Evolutionary conservation across 345 rosid species (phyloP), one percentile per base, ranked within the genome.

Genomic region (Populus pruinosa): DNA sequence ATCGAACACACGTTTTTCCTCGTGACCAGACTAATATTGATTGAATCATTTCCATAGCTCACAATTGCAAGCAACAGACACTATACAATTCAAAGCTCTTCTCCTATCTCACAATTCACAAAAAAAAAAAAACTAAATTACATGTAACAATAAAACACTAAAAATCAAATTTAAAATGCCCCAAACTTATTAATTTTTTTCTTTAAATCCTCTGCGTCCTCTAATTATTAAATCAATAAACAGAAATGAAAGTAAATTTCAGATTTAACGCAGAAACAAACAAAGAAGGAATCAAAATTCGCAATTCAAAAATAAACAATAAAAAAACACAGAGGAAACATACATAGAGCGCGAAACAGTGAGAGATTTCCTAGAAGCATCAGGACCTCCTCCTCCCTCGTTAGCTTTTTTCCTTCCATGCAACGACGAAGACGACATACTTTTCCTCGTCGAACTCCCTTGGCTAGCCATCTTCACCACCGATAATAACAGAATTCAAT

Each of bases 401-500:
- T 78, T 71, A 11, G 86, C 38, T 75, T 88, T 92, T 83, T 87
- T 96, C 89, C 83, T 91, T 50, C 85, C 87, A 41, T 38, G 10
- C 91, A 88, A 41, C 61, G 62, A 84, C 27, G 64, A 59, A 10
- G 16, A 35, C 55, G 97, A 85, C 67, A 86, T n/a, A 70, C 90
- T 91, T 74, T 83, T 89, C 84, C 97, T 87, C 41, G 94, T 88
- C 49, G 97, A 81, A 71, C 92, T 91, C 47, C 88, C 87, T 81
- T 91, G 94, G 85, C 89, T 88, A 7, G 94, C 88, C 99, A 96
- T 96, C 74, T 83, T 41, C 80, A 27, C 75, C 65, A 8, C 44
- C 72, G 41, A 2, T 27, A 43, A 21, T 21, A 69, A 69, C 27
- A 18, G 20, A 13, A 43, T 21, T 27, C 69, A 65, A 38, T 31